Evolutionary conservation across 306 rosid genomes (phyloP), one percentile per base, ranked within the genome.

Genomic region (Pyrus communis): DNA sequence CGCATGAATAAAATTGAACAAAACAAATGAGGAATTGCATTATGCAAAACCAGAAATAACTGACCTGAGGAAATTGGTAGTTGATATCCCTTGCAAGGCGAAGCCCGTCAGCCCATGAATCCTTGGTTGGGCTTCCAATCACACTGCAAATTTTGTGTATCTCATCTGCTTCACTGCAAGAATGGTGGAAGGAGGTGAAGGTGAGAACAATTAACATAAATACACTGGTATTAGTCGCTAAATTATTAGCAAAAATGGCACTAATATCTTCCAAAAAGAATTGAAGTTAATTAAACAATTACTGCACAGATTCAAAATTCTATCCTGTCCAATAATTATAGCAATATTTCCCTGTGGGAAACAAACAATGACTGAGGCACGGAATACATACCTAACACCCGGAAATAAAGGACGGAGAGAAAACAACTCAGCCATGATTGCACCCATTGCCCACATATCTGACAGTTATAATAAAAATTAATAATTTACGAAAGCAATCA

Each of bases 381-480:
- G 13, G 65, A 28, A 28, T 40, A 60, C 33, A 61, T 88, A 96
- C 99, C 98, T 96, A 65, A 73, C 83, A 27, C 99, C 99, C 0
- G 99, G 99, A 75, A 96, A 96, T 54, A 96, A 91, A 73, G 99
- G 99, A 63, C 98, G 97, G 30, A 92, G 98, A 67, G 93, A 79
- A 70, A 92, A 85, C 84, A 96, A 85, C 85, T 96, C 99, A 5
- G 98, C 93, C 93, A 96, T 91, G 73, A 96, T 96, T 80, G 99
- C 99, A 74, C 99, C 99, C 99, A 96, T 96, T 70, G 99, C 99
- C 99, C 99, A 96, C 98, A 96, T 90, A 83, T 96, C 99, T 96
- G 76, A 21, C 12, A 4, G 11, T 27, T 25, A 0, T 5, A 81
- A 67, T 28, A 40, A 51, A 62, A 43, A n/a, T 64, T 71, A 18